A percentile compares a stretch with the other conserved stretches of the same genome.
These are phyloP conservation scores for Metschnikowia proteae DNA, from an alignment of 805 yeast genomes.

Conservation along the genomic window DNA sequence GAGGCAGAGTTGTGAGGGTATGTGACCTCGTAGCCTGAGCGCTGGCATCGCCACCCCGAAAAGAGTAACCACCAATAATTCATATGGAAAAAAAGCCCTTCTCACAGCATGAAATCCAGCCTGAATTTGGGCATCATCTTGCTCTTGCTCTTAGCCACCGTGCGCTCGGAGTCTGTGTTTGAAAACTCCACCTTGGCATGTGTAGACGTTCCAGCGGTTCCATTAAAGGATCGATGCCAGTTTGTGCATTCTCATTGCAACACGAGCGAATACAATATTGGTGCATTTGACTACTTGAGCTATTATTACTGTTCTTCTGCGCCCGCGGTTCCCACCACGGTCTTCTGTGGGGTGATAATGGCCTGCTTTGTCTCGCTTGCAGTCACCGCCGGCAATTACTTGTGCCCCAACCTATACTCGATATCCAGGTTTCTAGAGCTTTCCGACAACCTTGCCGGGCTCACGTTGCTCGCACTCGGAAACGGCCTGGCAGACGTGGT, in stretches of 20 bases:
- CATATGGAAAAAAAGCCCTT: not conserved
- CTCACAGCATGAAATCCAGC: not conserved
- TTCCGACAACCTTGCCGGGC: constrained; percentile 77
- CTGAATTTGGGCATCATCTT: not conserved
- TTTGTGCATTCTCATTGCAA: constrained; percentile 34
- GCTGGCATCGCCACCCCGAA: too few species aligned
- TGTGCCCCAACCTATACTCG: constrained; percentile 73
- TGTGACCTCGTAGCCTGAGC: not conserved
- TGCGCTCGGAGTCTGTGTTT: not conserved
- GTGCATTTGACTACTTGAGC: constrained; percentile 36
- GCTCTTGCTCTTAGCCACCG: not conserved
- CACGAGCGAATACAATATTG: constrained; percentile 26
- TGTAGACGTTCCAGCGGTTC: constrained; percentile 9
- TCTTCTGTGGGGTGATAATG: constrained; percentile 24
- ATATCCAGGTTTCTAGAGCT: constrained; percentile 60
- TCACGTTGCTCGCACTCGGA: constrained; percentile 85
- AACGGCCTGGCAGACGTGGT: constrained; percentile 91
- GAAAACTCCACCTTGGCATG: constrained; percentile 10
- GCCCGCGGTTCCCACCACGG: constrained; percentile 14
- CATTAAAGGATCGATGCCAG: constrained; percentile 30
- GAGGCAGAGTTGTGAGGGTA: not conserved
- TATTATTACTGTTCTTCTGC: constrained; percentile 28
- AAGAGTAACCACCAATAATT: not conserved
- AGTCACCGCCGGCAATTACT: constrained; percentile 72
- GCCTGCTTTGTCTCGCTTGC: constrained; percentile 64